Evolutionary conservation across 2,329 filamentous ascomycete genomes (phyloP), one percentile per base, ranked within the genome.

Genomic region (Didymella pomorum): DNA sequence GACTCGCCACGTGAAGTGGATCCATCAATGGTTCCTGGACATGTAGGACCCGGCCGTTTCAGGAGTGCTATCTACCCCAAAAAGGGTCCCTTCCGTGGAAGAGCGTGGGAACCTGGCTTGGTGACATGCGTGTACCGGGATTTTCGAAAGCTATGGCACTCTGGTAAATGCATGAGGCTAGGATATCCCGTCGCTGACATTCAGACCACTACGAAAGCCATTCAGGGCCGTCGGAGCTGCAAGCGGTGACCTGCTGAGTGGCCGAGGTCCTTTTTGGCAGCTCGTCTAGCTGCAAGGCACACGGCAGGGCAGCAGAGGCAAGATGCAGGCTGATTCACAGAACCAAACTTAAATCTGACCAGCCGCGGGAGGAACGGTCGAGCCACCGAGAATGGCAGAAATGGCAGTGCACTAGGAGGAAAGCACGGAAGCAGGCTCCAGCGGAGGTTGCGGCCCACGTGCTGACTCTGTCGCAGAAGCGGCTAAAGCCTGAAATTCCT

Each of bases 1-100:
- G 21, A 46, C 44, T 55, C 46, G 66, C 67, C 67, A 68, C 62
- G 63, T 61, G 62, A 58, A 62, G 65, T 67, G 66, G 66, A 60
- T 61, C 65, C 47, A 37, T 51, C 52, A 55, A 50, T 55, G 47
- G 50, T 54, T 61, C 49, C 55, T 61, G 58, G 55, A 52, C 53
- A 56, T 56, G 61, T 58, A 41, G 25, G 57, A 61, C 52, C 57
- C 54, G 58, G 58, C 58, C 60, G 66, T 70, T 70, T 70, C 63
- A 70, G 54, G 57, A 52, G 51, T 56, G 35, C 42, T 37, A 41
- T 56, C 56, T 51, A 58, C 61, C 52, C 50, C 48, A 52, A 54
- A 58, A 25, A 58, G 64, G 46, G 54, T 59, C 54, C 47, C 52
- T 18, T 41, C 67, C 63, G 64, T 20, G n/a, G 41, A 33, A 7